These are phyloP conservation scores for Peronospora destructor DNA, from an alignment of 352 stramenopile species.

Conservation along the genomic window DNA sequence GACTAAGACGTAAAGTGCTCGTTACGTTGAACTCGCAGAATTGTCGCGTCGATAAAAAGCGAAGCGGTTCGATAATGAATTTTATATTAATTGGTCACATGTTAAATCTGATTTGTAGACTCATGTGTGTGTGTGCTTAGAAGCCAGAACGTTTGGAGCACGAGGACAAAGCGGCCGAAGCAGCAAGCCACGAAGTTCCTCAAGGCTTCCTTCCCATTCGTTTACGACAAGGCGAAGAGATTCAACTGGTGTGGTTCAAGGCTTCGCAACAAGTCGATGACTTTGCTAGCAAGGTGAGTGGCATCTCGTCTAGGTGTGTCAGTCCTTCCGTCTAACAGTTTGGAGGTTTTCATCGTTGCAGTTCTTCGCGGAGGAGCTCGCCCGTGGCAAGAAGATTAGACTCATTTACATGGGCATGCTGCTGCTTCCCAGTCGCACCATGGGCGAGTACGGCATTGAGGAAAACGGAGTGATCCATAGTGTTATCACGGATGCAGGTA, in stretches of 20 bases:
- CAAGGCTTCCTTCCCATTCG: constrained; percentile 48
- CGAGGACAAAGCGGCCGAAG: constrained; percentile 2
- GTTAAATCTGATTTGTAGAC: constrained; percentile 1
- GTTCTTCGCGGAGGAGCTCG: constrained; percentile 59
- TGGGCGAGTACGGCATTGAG: constrained; percentile 77
- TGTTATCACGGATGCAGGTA: constrained; percentile 66
- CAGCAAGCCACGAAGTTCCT: constrained; percentile 23
- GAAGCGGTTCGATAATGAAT: constrained; percentile 7
- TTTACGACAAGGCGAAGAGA: constrained; percentile 51
- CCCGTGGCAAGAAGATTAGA: constrained; percentile 51
- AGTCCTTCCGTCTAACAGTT: not conserved
- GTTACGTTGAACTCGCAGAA: constrained; percentile 24
- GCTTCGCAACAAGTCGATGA: constrained; percentile 57
- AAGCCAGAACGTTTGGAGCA: constrained; percentile 12
- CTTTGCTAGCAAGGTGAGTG: constrained; percentile 38
- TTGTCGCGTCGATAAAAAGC: constrained; percentile 31
- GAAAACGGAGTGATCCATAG: constrained; percentile 68
- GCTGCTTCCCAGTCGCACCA: constrained; percentile 44
- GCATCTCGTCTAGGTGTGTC: not conserved
- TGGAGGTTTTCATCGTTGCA: constrained; percentile 15
- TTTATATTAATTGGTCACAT: not conserved
- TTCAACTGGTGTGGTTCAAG: constrained; percentile 53
- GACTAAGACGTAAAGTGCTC: constrained; percentile 9
- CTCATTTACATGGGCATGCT: constrained; percentile 83
- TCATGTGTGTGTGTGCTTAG: constrained; percentile 8